phyloP scores from a whole-genome alignment of 202 grass and related monocot species.

The Carex arenaria region DNA sequence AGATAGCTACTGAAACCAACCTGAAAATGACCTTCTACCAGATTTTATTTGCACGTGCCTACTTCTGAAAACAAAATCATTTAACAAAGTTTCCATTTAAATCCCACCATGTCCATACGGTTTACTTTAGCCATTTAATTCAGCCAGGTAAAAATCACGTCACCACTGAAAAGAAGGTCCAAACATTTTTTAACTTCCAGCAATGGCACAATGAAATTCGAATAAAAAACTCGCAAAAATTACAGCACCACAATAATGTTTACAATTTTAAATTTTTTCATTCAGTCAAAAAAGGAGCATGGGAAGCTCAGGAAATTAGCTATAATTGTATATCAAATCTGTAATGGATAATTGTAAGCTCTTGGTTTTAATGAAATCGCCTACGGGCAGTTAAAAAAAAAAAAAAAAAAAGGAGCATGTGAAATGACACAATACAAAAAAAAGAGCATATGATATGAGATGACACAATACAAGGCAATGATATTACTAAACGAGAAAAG shows the following conservation, averaged over 20 bases:
- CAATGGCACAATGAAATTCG: neutral
- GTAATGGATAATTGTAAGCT: no score
- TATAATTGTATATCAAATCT: no score
- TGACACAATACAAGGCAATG: neutral
- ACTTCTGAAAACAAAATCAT: neutral
- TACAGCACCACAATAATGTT: neutral
- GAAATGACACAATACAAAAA: neutral
- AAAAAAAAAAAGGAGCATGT: neutral
- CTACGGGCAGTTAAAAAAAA: no score
- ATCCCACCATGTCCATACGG: neutral
- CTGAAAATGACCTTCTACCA: neutral
- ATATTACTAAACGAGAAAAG: slow-evolving; percentile 10
- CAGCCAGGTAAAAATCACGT: neutral
- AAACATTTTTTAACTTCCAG: neutral
- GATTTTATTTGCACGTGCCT: neutral
- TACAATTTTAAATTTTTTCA: neutral
- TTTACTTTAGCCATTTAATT: neutral
- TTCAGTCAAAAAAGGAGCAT: neutral
- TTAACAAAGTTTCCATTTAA: neutral
- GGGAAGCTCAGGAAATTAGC: no score
- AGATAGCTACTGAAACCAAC: neutral
- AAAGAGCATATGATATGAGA: neutral
- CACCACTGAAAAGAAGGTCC: neutral
- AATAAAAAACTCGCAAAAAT: neutral
- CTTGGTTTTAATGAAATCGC: no score